Evolutionary conservation across 768 basidiomycete species (phyloP), one percentile per base, ranked within the genome.

Genomic region (Hygrophorus russula): DNA sequence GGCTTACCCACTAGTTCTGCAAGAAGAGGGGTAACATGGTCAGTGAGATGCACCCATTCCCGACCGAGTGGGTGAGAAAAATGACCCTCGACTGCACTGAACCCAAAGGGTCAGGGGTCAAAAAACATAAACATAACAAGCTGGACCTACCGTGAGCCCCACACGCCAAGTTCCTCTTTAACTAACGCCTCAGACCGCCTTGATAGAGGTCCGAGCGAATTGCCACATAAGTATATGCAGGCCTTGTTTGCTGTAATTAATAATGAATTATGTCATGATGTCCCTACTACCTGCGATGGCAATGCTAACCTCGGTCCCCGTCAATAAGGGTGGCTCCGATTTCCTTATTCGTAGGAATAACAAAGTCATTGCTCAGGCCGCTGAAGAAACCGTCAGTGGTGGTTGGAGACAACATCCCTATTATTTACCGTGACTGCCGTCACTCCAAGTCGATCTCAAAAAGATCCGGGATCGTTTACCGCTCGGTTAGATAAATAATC

Each of bases 211-310:
- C 96, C 96, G 8, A 98, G 74, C 18, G 92, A 97, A 65, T 99
- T 98, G 28, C 96, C 96, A 58, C 89, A 93, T 41, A 99, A 78
- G 61, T 99, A 99, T 28, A 80, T 77, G 59, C 78, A 80, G 44
- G 68, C 64, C 44, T 56, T 59, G 39, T 76, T 75, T 17, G 12
- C 42, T 44, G 42, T 44, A 27, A 41, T 41, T 41, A 34, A 41
- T 67, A 48, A 41, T 29, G 9, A 40, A 8, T 39, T 19, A 8
- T 36, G 28, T 34, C 15, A n/a, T 46, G 6, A 17, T 5, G 13
- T 40, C 35, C 12, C 28, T 15, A 40, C 45, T 30, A 24, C n/a
- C n/a, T n/a, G 39, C 44, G 42, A 38, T 34, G 5, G 20, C 7
- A 24, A 7, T 24, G 42, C 59, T 47, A 42, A 74, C 74, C 69